These are phyloP conservation scores for Xylariomycetidae sp. DNA, from an alignment of 2,329 filamentous ascomycete species.

Conservation along the genomic window DNA sequence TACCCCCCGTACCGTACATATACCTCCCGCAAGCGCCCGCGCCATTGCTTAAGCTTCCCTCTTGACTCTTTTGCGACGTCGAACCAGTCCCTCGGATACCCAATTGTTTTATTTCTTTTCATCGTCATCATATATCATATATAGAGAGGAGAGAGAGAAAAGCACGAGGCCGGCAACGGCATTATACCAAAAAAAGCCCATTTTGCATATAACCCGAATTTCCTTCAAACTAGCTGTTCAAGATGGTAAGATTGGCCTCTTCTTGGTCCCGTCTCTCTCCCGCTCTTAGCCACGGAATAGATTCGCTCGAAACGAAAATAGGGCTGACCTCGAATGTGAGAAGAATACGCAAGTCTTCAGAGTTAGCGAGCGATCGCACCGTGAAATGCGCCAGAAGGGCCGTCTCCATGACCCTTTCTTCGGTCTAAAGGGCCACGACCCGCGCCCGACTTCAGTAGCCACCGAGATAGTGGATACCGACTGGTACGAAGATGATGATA, in stretches of 20 bases:
- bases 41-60: conserved; percentile 17
- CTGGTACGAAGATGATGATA: conserved; percentile 59
- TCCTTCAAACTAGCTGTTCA: conserved; percentile 8
- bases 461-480: conserved; percentile 79
- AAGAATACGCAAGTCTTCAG: conserved; percentile 25
- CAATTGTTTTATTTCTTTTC: conserved; percentile 20
- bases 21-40: conserved; percentile 25
- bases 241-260: conserved; percentile 14
- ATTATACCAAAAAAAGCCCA: conserved; percentile 18
- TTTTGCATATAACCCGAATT: conserved; percentile 12
- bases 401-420: conserved; percentile 56
- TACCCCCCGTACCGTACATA: conserved; percentile 23
- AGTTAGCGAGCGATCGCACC: conserved; percentile 30
- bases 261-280: background rate
- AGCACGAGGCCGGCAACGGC: conserved; percentile 28
- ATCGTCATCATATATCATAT: conserved; percentile 24
- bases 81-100: conserved; percentile 22
- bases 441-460: conserved; percentile 63
- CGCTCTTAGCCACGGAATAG: too few species aligned
- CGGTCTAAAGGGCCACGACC: conserved; percentile 47
- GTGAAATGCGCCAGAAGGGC: conserved; percentile 50
- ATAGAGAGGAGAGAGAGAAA: conserved; percentile 8
- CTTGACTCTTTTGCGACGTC: conserved; percentile 28
- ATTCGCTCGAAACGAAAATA: too few species aligned
- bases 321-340: too few species aligned